Conservation (phyloP, 345 rosid species). For the Isatis tinctoria region DNA sequence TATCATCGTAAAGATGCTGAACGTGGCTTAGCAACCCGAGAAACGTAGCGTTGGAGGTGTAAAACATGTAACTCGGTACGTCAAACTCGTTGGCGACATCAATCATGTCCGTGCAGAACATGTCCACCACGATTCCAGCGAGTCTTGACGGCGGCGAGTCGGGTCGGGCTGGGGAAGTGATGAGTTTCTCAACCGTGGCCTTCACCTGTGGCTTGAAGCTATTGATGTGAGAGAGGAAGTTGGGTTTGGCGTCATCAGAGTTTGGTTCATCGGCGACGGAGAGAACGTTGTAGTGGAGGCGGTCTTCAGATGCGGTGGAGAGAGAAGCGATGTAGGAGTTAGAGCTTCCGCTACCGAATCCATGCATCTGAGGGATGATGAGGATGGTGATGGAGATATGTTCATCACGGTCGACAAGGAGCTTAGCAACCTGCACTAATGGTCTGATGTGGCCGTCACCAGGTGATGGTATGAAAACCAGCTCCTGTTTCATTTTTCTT, state of each 20-base stretch:
- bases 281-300: slow-evolving; percentile 37
- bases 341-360: neutral
- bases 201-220: slow-evolving; percentile 34
- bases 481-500: slow-evolving; percentile 27
- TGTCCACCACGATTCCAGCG: slow-evolving; percentile 50
- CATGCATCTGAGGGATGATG: slow-evolving; percentile 33
- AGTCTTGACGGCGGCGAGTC: slow-evolving; percentile 33
- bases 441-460: slow-evolving; percentile 49
- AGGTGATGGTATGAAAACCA: slow-evolving; percentile 48
- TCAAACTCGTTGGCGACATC: slow-evolving; percentile 46
- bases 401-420: slow-evolving; percentile 37
- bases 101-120: slow-evolving; percentile 48
- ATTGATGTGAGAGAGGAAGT: slow-evolving; percentile 1
- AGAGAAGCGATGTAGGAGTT: slow-evolving; percentile 31
- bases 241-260: neutral
- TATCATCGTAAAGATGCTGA: slow-evolving; percentile 21
- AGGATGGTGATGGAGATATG: slow-evolving; percentile 46
- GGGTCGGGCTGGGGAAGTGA: neutral
- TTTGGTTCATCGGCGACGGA: slow-evolving; percentile 5
- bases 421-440: slow-evolving; percentile 39
- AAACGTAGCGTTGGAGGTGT: slow-evolving; percentile 38
- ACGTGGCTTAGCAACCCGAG: slow-evolving; percentile 27
- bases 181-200: slow-evolving; percentile 23
- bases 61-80: slow-evolving; percentile 48
- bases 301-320: slow-evolving; percentile 17